Base-by-base conservation (phyloP, 306 rosid species). In the Cicer judaicum region DNA sequence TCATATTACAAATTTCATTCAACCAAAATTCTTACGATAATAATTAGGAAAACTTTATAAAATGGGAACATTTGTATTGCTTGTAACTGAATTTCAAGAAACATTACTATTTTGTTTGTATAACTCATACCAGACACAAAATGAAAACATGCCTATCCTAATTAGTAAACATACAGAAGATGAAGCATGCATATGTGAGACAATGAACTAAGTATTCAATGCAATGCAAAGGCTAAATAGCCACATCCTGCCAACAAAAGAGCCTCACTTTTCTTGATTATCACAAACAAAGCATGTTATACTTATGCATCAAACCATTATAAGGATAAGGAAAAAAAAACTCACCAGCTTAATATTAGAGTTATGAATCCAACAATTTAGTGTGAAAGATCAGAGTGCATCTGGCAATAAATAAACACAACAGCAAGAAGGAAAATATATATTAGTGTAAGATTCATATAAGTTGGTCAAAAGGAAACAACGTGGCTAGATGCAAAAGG, bases 281-380 rank as follows among this genome's bases (percentile, higher is more conserved):
- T 43, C n/a, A 47, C 74, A 64, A 80, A 68, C 36, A 38, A 78
- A 60, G 10, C 16, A 72, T 44, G 39, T 6, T 3, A 34, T 12
- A 34, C 44, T 13, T 6, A 78, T 18, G 41, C 55, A 68, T 36
- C 29, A 68, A 75, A 70, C 39, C 24, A 42, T 54, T 36, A 7
- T 54, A 6, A 72, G 46, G 67, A 70, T 76, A 65, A 40, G 14
- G 74, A 77, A 78, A 79, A 56, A 86, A 78, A 79, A 56, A 86
- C 96, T 87, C 78, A 93, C 97, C 92, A 79, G 77, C 19, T 76
- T 67, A 54, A 13, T 87, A 73, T 78, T 66, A 47, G 76, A 78
- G 78, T 80, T 72, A 77, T 73, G 76, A 85, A 84, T 85, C 90
- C 80, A 63, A 79, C 40, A 48, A 80, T 76, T 72, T 52, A 81